phyloP scores from a whole-genome alignment of 1,284 basidiomycete genomes.

The Ustilago sp. region DNA sequence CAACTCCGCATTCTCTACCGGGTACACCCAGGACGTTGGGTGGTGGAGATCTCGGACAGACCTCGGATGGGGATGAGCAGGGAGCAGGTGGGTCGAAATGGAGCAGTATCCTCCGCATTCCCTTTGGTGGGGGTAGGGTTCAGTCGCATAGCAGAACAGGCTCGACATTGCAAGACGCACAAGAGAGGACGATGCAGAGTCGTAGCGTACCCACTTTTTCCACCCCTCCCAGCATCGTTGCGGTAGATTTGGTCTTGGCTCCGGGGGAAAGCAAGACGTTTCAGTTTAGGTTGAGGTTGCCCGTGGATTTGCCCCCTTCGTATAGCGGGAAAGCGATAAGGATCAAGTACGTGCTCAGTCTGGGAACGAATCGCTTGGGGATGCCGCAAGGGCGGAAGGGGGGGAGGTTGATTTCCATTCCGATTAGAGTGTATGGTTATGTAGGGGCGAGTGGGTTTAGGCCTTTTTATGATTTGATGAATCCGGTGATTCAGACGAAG shows the following conservation, averaged over 20 bases:
- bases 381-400: slow-evolving; percentile 69
- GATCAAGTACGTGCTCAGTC: slow-evolving; percentile 87
- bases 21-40: slow-evolving; percentile 56
- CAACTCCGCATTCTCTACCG: slow-evolving; percentile 39
- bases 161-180: slow-evolving; percentile 76
- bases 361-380: slow-evolving; percentile 80
- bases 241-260: slow-evolving; percentile 80
- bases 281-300: slow-evolving; percentile 54
- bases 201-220: slow-evolving; percentile 82
- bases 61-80: slow-evolving; percentile 18
- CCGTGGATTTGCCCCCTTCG: slow-evolving; percentile 85
- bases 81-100: slow-evolving; percentile 14
- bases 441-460: slow-evolving; percentile 72
- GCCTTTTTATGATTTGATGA: slow-evolving; percentile 71
- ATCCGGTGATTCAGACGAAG: slow-evolving; percentile 69
- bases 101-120: slow-evolving; percentile 37
- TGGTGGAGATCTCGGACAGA: slow-evolving; percentile 60
- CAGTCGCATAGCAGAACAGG: slow-evolving; percentile 69
- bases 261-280: slow-evolving; percentile 84
- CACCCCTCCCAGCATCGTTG: slow-evolving; percentile 83
- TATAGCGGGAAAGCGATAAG: slow-evolving; percentile 84
- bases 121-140: slow-evolving; percentile 20
- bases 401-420: slow-evolving; percentile 86
- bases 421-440: slow-evolving; percentile 86
- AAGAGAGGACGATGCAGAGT: slow-evolving; percentile 63